Base-by-base conservation (phyloP, 2,329 filamentous ascomycete genomes). In the Alternaria rosae region DNA sequence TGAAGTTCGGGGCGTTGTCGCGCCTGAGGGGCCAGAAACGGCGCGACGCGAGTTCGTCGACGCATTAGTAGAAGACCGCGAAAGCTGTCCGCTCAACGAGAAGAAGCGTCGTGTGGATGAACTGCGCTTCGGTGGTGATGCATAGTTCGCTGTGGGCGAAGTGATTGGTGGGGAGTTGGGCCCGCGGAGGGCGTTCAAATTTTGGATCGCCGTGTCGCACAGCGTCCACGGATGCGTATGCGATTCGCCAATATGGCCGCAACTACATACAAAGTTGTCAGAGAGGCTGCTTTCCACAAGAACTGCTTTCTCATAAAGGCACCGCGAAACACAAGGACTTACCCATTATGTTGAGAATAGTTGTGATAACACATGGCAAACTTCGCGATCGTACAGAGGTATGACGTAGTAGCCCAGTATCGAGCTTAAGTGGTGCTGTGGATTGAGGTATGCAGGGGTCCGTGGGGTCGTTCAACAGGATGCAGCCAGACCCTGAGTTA, bases 191-290 rank as follows among this genome's bases (percentile, higher is more conserved):
- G 57, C 50, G 25, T 68, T 65, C 8, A 78, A 70, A 6, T 67
- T 64, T 23, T 64, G 58, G 35, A 72, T 51, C 12, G 74, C 76
- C 5, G 38, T 26, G 50, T 62, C 50, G 67, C 76, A 78, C 26
- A 76, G 68, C 4, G 74, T 75, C 69, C 70, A 78, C 12, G 70
- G 69, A 6, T 64, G 56, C 15, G 62, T 59, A 59, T 75, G 65
- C 11, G 69, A 66, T 59, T 71, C 68, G 21, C 70, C 75, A 45
- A 75, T 69, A 51, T 78, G 76, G n/a, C 73, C 75, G 62, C 76
- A 78, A 44, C 76, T 51, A 15, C 11, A 17, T 6, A 38, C 20
- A 17, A n/a, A 35, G 30, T 21, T 12, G 21, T 51, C 20, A 51
- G 47, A 35, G 12, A 35, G 20, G 28, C 20, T 21, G 13, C 6